Conservation (phyloP, 1,139 yeast species). For the Geotrichum fermentans region DNA sequence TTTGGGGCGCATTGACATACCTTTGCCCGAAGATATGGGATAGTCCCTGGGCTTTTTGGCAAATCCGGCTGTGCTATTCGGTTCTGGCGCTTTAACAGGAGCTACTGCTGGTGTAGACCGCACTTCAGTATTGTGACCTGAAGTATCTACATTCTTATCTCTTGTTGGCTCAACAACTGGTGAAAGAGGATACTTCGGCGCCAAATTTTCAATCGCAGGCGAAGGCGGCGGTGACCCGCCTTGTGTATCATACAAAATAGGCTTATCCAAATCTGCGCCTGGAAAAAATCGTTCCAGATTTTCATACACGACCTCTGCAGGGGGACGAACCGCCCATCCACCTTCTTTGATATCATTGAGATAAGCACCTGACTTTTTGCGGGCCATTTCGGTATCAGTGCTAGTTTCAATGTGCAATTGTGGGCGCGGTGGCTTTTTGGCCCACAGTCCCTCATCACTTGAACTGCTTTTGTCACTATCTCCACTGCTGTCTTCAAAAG, state of each 20-base stretch:
- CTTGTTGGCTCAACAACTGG: conserved; percentile 30
- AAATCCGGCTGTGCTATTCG: no score
- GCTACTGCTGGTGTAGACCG: background rate
- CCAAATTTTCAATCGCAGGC: conserved; percentile 34
- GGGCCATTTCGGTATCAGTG: background rate
- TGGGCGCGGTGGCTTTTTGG: conserved; percentile 43
- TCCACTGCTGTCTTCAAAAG: conserved; percentile 44
- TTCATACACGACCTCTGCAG: conserved; percentile 88
- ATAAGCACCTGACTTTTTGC: conserved; percentile 1
- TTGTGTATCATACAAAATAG: conserved; percentile 67
- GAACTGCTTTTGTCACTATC: conserved; percentile 30
- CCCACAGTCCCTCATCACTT: conserved; percentile 58
- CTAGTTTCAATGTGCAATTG: conserved; percentile 25
- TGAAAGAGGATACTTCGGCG: conserved; percentile 24
- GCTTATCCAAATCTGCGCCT: conserved; percentile 84
- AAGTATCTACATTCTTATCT: background rate
- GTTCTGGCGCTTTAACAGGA: background rate
- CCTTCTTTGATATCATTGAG: conserved; percentile 13
- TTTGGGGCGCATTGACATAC: conserved; percentile 47
- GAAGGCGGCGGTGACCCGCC: conserved; percentile 52
- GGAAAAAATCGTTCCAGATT: conserved; percentile 92
- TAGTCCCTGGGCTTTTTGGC: background rate
- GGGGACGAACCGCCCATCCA: conserved; percentile 70
- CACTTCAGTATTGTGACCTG: background rate
- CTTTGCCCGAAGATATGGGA: background rate